Percentiles rank a stretch among this genome's conserved stretches.
phyloP scores from a whole-genome alignment of 768 basidiomycete species.

The Lentinus tigrinus region DNA sequence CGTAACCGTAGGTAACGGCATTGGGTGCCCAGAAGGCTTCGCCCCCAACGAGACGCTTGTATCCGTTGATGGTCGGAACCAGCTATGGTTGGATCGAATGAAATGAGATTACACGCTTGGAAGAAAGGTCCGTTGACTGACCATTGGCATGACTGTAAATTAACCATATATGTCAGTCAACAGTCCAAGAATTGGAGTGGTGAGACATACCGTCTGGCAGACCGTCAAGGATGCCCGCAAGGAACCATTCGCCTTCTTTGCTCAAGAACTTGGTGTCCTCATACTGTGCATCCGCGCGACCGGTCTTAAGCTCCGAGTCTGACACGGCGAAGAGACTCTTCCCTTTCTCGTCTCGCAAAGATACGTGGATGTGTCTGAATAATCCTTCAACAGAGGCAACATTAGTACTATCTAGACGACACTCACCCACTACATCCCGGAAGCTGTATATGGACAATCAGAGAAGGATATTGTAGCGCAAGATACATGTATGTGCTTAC shows the following conservation, averaged over 20 bases:
- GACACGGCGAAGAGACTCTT: constrained; percentile 79
- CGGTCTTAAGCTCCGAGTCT: constrained; percentile 55
- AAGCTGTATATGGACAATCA: constrained; percentile 60
- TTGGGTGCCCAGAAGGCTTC: constrained; percentile 96
- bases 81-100: constrained; percentile 41
- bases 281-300: constrained; percentile 68
- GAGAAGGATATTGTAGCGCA: neutral
- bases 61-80: constrained; percentile 92
- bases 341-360: constrained; percentile 66
- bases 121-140: constrained; percentile 34
- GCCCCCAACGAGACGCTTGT: constrained; percentile 93
- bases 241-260: constrained; percentile 83
- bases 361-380: constrained; percentile 86
- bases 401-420: neutral
- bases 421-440: constrained; percentile 92
- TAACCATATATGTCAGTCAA: no score
- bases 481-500: constrained; percentile 44
- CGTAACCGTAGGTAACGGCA: constrained; percentile 91
- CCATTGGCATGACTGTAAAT: constrained; percentile 71
- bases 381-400: neutral
- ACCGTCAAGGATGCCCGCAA: constrained; percentile 91
- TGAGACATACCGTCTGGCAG: constrained; percentile 73
- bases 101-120: no score
- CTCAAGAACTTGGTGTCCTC: constrained; percentile 86
- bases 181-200: neutral